A percentile compares a stretch with the other conserved stretches of the same genome.
phyloP scores from a whole-genome alignment of 192 early-diverging fungal genomes.

The Phycomyces nitens region DNA sequence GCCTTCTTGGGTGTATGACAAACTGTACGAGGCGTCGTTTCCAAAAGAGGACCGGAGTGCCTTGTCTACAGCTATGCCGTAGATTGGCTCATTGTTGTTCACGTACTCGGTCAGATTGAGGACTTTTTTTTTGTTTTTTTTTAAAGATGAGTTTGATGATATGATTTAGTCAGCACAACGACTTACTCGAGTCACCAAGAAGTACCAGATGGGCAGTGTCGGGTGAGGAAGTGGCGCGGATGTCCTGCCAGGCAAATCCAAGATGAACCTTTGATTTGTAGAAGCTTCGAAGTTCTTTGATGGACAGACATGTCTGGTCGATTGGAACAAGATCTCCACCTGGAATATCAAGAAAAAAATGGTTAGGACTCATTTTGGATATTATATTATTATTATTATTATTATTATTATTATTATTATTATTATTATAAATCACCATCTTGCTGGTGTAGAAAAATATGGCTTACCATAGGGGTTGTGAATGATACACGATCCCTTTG shows the following conservation, averaged over 20 bases:
- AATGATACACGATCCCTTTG: conserved; percentile 22
- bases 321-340: neutral
- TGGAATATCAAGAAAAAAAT: neutral
- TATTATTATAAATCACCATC: too few relatives aligned
- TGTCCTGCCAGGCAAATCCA: neutral
- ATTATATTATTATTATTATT: too few relatives aligned
- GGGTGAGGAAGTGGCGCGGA: neutral
- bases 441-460: too few relatives aligned
- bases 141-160: neutral
- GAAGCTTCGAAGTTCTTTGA: neutral
- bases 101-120: conserved; percentile 20
- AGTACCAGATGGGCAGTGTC: neutral
- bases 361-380: too few relatives aligned
- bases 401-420: too few relatives aligned
- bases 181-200: conserved; percentile 9
- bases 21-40: conserved; percentile 31
- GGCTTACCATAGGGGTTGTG: conserved; percentile 32
- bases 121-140: conserved; percentile 1
- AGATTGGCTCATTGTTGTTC: conserved; percentile 13
- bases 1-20: conserved; percentile 12
- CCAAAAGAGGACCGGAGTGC: conserved; percentile 15
- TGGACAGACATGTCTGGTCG: neutral
- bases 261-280: neutral
- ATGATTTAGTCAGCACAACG: conserved; percentile 11
- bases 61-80: conserved; percentile 17